These are phyloP conservation scores for Chalciporus sp. DNA, from an alignment of 1,284 basidiomycete species.

Conservation along the genomic window DNA sequence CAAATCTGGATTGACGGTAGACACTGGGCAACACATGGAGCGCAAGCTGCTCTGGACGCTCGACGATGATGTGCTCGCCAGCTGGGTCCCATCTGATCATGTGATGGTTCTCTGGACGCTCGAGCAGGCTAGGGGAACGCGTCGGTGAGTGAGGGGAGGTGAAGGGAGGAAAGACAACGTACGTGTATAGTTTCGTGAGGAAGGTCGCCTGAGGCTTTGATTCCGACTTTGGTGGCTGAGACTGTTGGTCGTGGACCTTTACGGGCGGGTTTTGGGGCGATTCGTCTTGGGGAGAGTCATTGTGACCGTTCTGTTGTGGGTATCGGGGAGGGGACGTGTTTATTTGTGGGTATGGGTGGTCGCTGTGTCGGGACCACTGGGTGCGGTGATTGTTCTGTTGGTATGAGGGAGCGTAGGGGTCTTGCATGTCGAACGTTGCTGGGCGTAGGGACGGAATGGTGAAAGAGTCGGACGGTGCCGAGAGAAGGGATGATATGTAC, in stretches of 20 bases:
- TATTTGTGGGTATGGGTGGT: constrained; percentile 40
- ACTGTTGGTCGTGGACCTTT: constrained; percentile 46
- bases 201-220: constrained; percentile 87
- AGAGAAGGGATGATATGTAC: constrained; percentile 34
- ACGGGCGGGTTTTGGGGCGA: constrained; percentile 48
- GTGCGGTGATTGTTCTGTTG: constrained; percentile 35
- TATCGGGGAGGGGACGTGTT: constrained; percentile 42
- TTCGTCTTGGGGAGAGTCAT: constrained; percentile 49
- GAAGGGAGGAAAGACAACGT: constrained; percentile 35
- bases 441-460: constrained; percentile 39
- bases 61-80: constrained; percentile 90
- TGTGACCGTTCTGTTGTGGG: constrained; percentile 45
- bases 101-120: constrained; percentile 83
- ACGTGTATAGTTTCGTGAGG: constrained; percentile 91
- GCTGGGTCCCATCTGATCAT: constrained; percentile 92
- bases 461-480: constrained; percentile 36
- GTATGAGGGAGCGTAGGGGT: constrained; percentile 71
- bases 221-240: constrained; percentile 58
- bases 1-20: constrained; percentile 91
- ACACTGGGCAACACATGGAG: constrained; percentile 87
- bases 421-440: constrained; percentile 44
- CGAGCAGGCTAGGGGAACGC: constrained; percentile 61
- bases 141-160: constrained; percentile 3
- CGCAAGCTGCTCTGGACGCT: constrained; percentile 85
- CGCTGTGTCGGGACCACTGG: constrained; percentile 36